Base-by-base conservation (phyloP, 352 stramenopile genomes). In the Pilasporangium apinafurcum region DNA sequence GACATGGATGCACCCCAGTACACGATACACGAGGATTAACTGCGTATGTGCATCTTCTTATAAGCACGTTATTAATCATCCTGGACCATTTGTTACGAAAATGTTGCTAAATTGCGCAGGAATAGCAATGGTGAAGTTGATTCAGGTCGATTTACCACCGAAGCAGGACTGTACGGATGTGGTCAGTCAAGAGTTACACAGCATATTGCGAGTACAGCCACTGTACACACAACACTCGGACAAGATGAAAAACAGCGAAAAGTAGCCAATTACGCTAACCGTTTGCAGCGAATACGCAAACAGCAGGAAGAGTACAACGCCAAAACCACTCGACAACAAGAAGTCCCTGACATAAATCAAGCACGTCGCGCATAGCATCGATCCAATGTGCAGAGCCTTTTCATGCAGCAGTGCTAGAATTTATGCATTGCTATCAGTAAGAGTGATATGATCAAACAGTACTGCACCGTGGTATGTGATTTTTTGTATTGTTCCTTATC, bases 241-340 rank as follows among this genome's bases (percentile, higher is more conserved):
- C 67, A 77, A 44, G 59, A 78, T 50, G 70, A 81, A 8, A 81
- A 81, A 34, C 67, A 75, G 32, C 59, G 44, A 6, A 59, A 60
- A 12, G 37, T 68, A 12, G 45, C 53, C 8, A 54, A 55, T 7
- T 76, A 77, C 27, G 39, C 37, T 8, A 61, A 38, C 17, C 55
- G 71, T 9, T 37, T 83, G 16, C 59, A 76, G 8, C 54, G 68
- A 32, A 64, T 83, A 40, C 54, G 63, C 14, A 16, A 39, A 25
- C 48, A 74, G 17, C 64, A 77, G 29, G 44, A 74, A 14, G 35
- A 57, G 12, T 68, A 80, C 48, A 44, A 68, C 30, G 26, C 49
- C 10, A 48, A 59, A 43, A 53, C 56, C 8, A 43, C 38, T 16
- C 55, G 48, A 2, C 43, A 59, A n/a, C 40, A 65, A 2, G 41